A percentile compares a stretch with the other conserved stretches of the same genome.
These are phyloP conservation scores for Backusella liffmaniae DNA, from an alignment of 192 early-diverging fungal genomes.

Conservation along the genomic window DNA sequence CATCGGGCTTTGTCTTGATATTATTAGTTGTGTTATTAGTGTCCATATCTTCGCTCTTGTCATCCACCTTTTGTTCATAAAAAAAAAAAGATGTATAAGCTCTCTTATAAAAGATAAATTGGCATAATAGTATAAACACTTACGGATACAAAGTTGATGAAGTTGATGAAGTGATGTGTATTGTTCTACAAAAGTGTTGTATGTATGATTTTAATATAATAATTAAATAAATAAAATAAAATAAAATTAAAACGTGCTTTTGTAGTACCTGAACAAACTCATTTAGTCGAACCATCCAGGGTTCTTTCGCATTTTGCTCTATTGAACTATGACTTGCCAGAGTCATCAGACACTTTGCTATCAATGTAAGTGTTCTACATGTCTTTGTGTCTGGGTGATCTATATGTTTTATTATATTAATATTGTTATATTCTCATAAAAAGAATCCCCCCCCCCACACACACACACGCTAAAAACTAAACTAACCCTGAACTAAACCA, in stretches of 20 bases:
- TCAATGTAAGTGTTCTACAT: slow-evolving; percentile 62
- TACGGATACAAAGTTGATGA: slow-evolving; percentile 62
- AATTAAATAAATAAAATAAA: background rate
- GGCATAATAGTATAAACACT: slow-evolving; percentile 1
- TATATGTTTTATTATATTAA: background rate
- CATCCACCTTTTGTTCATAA: background rate
- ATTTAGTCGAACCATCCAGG: slow-evolving; percentile 68
- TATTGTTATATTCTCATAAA: background rate
- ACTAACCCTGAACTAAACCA: slow-evolving; percentile 57
- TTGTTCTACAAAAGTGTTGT: slow-evolving; percentile 41
- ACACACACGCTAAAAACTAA: no score
- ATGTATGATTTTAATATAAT: background rate
- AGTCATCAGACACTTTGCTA: slow-evolving; percentile 73
- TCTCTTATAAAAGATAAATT: background rate
- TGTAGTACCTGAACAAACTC: slow-evolving; percentile 50
- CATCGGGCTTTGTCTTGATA: slow-evolving; percentile 9
- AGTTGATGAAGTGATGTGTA: slow-evolving; percentile 54
- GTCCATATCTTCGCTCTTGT: background rate
- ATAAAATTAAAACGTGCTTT: background rate
- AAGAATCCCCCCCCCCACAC: background rate
- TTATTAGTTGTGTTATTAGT: background rate
- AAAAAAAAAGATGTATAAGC: background rate
- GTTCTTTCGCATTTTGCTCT: slow-evolving; percentile 61
- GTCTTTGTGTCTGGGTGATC: slow-evolving; percentile 55
- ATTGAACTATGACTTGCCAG: slow-evolving; percentile 59